Conservation (phyloP, 495 filamentous ascomycete species). For the Cercophora newfieldiana region DNA sequence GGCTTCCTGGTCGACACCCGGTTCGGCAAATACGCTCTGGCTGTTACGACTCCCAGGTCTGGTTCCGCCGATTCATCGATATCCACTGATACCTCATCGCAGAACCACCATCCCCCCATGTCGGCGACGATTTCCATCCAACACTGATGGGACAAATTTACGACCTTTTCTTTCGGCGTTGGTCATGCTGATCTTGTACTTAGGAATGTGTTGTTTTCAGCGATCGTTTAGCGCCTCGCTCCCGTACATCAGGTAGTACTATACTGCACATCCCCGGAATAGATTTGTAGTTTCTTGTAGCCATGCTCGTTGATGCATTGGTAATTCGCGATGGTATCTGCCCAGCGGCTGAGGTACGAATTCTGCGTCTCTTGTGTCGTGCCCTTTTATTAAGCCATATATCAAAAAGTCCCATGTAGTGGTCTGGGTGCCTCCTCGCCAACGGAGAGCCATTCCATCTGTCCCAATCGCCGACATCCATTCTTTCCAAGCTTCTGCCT, state of each 20-base stretch:
- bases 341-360: neutral
- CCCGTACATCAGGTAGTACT: slow-evolving; percentile 2
- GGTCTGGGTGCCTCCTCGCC: too few species aligned
- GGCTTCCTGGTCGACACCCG: neutral
- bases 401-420: neutral
- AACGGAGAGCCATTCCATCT: too few species aligned
- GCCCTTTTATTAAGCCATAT: too few species aligned
- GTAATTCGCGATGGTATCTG: neutral
- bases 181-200: slow-evolving; percentile 8
- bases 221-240: neutral
- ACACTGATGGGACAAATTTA: neutral
- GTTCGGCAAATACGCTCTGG: neutral
- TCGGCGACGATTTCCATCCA: neutral
- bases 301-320: neutral
- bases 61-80: slow-evolving; percentile 4
- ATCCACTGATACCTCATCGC: slow-evolving; percentile 13
- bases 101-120: neutral
- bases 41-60: slow-evolving; percentile 1
- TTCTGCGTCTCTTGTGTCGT: neutral
- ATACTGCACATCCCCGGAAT: neutral
- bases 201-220: neutral
- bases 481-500: too few species aligned
- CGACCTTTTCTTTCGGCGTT: slow-evolving; percentile 11
- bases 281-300: neutral
- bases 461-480: too few species aligned